Base-by-base conservation (phyloP, 768 basidiomycete species). In the Tulasnella sp. region DNA sequence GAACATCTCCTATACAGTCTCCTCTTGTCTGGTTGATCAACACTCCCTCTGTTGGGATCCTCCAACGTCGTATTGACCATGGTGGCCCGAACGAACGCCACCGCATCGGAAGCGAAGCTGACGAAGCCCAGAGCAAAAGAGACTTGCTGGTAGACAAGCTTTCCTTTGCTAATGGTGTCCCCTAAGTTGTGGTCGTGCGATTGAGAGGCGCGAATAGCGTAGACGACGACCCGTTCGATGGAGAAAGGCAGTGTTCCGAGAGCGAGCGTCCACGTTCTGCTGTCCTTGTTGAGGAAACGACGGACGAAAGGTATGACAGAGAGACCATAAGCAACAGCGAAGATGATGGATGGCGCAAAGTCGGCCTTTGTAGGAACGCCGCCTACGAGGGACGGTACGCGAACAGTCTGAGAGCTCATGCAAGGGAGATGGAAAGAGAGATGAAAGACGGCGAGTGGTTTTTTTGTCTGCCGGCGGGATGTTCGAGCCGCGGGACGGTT, bases 341-440 rank as follows among this genome's bases (percentile, higher is more conserved):
- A 87, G 6, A 87, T 20, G 26, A 87, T 83, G 0, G 87, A 87
- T 55, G 87, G 86, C 6, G 81, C 85, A 78, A 87, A 85, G 79
- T 88, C 87, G 11, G 79, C 79, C 18, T 82, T 80, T 23, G 85
- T 80, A n/a, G 84, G 79, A 20, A 84, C 83, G 6, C 87, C 87
- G 10, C 87, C 87, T 40, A 87, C 83, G 20, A 86, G 86, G 0
- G 86, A 83, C 20, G 87, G 87, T 78, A 87, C 51, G 15, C 55
- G 55, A 6, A 57, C 20, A 23, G 55, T 57, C 13, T 57, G 55
- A 57, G 55, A 13, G 23, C 26, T n/a, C 55, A 57, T 57, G 55
- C 5, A 57, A 46, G 11, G 11, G 2, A 57, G 23, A n/a, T 6
- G 55, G 55, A 57, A 57, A 9, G 20, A 23, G 26, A 57, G 3